Evolutionary conservation across 1,284 basidiomycete species (phyloP).

Genomic region (Fistulinella cinereoalba): DNA sequence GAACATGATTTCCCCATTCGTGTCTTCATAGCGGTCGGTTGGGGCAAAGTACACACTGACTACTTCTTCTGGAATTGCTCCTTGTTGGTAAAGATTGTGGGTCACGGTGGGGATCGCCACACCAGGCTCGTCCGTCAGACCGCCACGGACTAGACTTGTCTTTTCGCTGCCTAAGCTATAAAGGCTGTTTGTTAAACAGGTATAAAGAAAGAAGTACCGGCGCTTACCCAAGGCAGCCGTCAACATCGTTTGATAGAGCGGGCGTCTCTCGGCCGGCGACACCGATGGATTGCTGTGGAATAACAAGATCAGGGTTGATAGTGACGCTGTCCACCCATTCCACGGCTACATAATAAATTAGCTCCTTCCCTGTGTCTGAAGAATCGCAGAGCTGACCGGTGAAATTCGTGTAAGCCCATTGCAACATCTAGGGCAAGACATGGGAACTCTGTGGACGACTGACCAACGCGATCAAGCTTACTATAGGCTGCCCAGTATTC

Average conservation of each 20-base stretch:
- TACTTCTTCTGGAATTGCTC: conserved; percentile 29
- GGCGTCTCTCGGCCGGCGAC: conserved; percentile 28
- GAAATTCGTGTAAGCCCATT: too few species aligned
- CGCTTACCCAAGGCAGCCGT: conserved; percentile 18
- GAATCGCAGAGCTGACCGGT: too few species aligned
- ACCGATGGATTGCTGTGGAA: conserved; percentile 32
- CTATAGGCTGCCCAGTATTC: conserved; percentile 41
- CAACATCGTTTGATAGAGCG: background rate
- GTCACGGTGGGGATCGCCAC: conserved; percentile 34
- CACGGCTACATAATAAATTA: conserved; percentile 3
- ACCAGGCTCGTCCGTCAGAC: conserved; percentile 11
- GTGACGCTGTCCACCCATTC: conserved; percentile 28
- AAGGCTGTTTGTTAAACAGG: conserved; percentile 32
- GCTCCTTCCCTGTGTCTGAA: background rate
- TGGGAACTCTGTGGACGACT: too few species aligned
- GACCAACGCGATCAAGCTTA: too few species aligned
- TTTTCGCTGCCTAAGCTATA: conserved; percentile 32
- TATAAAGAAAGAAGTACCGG: background rate
- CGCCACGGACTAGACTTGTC: conserved; percentile 29
- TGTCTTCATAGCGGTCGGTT: conserved; percentile 22
- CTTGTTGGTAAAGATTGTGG: conserved; percentile 36
- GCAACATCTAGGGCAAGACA: too few species aligned
- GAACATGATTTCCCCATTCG: conserved; percentile 46
- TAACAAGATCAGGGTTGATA: conserved; percentile 25
- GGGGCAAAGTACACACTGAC: conserved; percentile 43